These are phyloP conservation scores for Termitomyces heimii DNA, from an alignment of 768 basidiomycete species.

Conservation along the genomic window DNA sequence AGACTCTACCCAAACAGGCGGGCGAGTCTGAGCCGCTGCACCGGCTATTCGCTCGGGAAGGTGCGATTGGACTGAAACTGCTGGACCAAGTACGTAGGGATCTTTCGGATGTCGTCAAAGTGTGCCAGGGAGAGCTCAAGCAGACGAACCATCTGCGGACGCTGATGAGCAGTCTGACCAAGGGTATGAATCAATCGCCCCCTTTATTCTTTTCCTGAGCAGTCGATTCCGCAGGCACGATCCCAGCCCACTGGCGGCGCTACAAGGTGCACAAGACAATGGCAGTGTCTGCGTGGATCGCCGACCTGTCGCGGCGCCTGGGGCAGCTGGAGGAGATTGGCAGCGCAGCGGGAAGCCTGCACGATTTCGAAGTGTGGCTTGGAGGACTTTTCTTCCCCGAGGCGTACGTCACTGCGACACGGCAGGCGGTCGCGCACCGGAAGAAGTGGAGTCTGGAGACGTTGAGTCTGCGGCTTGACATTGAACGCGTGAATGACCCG, in stretches of 20 bases:
- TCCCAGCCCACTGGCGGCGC: conserved; percentile 81
- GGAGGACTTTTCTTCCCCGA: conserved; percentile 96
- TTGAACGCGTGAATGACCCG: conserved; percentile 74
- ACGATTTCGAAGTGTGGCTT: conserved; percentile 80
- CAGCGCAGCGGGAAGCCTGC: conserved; percentile 46
- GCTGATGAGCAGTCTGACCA: conserved; percentile 84
- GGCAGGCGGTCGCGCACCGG: conserved; percentile 92
- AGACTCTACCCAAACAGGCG: conserved; percentile 56
- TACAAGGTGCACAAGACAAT: conserved; percentile 85
- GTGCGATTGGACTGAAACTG: conserved; percentile 71
- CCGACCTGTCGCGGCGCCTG: conserved; percentile 73
- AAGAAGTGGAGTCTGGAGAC: conserved; percentile 94
- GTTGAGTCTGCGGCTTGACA: conserved; percentile 69
- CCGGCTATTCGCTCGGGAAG: conserved; percentile 86
- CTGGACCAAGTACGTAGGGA: conserved; percentile 78
- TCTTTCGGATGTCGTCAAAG: conserved; percentile 72
- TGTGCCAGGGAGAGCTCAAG: conserved; percentile 84
- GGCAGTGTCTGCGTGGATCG: conserved; percentile 83
- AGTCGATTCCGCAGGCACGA: conserved; percentile 57
- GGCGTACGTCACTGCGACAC: conserved; percentile 91
- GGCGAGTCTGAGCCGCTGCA: conserved; percentile 80
- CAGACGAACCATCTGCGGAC: conserved; percentile 96
- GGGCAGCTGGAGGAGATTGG: conserved; percentile 78
- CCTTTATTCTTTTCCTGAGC: not conserved
- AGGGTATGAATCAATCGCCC: conserved; percentile 45